Conservation (phyloP, 2,329 filamentous ascomycete species). For the Exserohilum rostratum region DNA sequence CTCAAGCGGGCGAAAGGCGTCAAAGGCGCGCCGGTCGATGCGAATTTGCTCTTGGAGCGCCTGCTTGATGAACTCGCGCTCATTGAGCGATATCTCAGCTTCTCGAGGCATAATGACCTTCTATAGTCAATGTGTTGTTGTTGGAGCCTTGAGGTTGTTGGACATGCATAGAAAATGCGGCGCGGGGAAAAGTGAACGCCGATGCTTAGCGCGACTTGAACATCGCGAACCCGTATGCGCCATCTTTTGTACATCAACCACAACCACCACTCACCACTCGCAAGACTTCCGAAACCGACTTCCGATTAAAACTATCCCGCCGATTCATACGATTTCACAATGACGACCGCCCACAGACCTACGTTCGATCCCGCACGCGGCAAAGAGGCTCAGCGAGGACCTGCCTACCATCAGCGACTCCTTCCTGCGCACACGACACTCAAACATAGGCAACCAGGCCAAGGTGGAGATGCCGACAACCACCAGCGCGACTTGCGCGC, state of each 20-base stretch:
- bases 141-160: conserved; percentile 11
- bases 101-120: conserved; percentile 79
- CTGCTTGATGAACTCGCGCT: conserved; percentile 83
- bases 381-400: conserved; percentile 91
- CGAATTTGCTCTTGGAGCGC: conserved; percentile 82
- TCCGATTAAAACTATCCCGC: neutral
- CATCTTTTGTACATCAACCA: conserved; percentile 12
- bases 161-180: conserved; percentile 31
- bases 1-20: conserved; percentile 78
- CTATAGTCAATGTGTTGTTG: conserved; percentile 4
- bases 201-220: conserved; percentile 20
- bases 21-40: conserved; percentile 80
- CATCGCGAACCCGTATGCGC: conserved; percentile 11
- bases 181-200: conserved; percentile 28
- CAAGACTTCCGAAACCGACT: conserved; percentile 42
- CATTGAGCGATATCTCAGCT: conserved; percentile 86
- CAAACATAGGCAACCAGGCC: conserved; percentile 81
- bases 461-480: conserved; percentile 80
- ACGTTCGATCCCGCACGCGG: conserved; percentile 96
- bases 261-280: conserved; percentile 16
- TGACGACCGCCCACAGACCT: conserved; percentile 72
- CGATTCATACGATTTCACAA: conserved; percentile 30
- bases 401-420: conserved; percentile 94
- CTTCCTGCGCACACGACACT: conserved; percentile 92
- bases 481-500: conserved; percentile 80